Evolutionary conservation across 2,329 filamentous ascomycete species (phyloP).

Genomic region (Curvularia spicifera): DNA sequence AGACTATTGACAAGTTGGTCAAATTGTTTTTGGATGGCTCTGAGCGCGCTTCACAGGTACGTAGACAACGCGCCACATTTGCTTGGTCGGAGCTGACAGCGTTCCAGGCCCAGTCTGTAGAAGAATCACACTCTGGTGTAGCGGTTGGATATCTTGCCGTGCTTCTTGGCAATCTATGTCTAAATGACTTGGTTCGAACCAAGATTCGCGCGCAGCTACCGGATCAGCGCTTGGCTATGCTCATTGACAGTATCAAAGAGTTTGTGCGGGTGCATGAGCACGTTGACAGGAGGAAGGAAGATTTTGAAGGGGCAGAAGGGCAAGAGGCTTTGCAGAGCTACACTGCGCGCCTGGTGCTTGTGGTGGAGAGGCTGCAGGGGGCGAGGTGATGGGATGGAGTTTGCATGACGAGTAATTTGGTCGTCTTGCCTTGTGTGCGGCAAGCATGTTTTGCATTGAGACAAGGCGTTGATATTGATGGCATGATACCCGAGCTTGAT

Average conservation of each 20-base stretch:
- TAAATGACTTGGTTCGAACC: conserved; percentile 57
- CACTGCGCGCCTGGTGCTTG: conserved; percentile 60
- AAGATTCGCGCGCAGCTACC: conserved; percentile 54
- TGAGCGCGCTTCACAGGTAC: conserved; percentile 71
- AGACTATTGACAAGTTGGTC: conserved; percentile 66
- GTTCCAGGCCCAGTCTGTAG: conserved; percentile 58
- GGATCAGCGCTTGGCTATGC: conserved; percentile 54
- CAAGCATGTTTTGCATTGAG: background rate
- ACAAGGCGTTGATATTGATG: conserved; percentile 1
- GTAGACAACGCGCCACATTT: conserved; percentile 34
- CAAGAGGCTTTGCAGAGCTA: conserved; percentile 57
- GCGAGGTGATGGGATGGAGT: conserved; percentile 16
- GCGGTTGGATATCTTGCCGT: conserved; percentile 86
- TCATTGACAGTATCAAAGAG: conserved; percentile 66
- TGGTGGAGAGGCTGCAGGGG: conserved; percentile 56
- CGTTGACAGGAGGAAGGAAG: conserved; percentile 59
- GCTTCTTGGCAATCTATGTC: conserved; percentile 79
- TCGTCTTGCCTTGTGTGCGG: background rate
- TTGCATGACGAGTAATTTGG: background rate
- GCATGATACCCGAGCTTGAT: conserved; percentile 12
- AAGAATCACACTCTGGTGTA: conserved; percentile 80
- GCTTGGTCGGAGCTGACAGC: conserved; percentile 21
- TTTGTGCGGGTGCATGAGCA: conserved; percentile 66
- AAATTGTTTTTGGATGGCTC: conserved; percentile 71
- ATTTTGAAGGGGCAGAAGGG: conserved; percentile 56